Conservation (phyloP, 257 asterid species). For the Fraxinus anomala region DNA sequence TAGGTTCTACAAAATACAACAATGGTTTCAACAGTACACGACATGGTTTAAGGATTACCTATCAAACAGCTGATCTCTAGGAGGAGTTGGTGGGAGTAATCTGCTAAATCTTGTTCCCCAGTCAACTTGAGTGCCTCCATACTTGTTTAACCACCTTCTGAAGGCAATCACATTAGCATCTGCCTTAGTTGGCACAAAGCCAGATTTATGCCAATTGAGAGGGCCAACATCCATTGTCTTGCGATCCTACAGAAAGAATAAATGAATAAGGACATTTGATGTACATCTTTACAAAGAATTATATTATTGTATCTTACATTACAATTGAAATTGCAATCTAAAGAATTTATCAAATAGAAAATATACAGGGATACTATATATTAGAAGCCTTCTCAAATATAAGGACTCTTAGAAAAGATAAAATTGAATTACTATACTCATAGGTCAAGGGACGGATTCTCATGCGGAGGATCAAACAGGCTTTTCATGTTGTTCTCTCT, state of each 20-base stretch:
- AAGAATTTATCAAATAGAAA: not conserved
- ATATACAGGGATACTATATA: not conserved
- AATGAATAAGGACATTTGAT: not conserved
- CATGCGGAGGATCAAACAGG: not conserved
- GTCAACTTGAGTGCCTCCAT: constrained; percentile 62
- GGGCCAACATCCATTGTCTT: constrained; percentile 56
- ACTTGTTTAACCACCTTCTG: constrained; percentile 83
- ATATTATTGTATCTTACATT: not conserved
- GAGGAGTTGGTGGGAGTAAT: constrained; percentile 70
- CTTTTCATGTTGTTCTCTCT: not conserved
- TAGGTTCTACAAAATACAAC: not conserved
- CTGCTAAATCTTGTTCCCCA: constrained; percentile 62
- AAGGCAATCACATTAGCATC: constrained; percentile 61
- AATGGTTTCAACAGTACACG: not conserved
- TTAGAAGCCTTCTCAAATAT: constrained; percentile 6
- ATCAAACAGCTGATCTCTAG: constrained; percentile 71
- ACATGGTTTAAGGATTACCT: constrained; percentile 38
- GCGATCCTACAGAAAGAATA: constrained; percentile 51
- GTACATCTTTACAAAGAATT: not conserved
- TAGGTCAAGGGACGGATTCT: not conserved
- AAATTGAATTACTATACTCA: not conserved
- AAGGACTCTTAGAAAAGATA: constrained; percentile 3
- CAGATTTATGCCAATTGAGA: constrained; percentile 69
- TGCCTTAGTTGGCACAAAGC: constrained; percentile 76
- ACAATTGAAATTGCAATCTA: not conserved